Evolutionary conservation across 2,329 filamentous ascomycete species (phyloP), one percentile per base, ranked within the genome.

Genomic region (Sarocladiaceae sp.): DNA sequence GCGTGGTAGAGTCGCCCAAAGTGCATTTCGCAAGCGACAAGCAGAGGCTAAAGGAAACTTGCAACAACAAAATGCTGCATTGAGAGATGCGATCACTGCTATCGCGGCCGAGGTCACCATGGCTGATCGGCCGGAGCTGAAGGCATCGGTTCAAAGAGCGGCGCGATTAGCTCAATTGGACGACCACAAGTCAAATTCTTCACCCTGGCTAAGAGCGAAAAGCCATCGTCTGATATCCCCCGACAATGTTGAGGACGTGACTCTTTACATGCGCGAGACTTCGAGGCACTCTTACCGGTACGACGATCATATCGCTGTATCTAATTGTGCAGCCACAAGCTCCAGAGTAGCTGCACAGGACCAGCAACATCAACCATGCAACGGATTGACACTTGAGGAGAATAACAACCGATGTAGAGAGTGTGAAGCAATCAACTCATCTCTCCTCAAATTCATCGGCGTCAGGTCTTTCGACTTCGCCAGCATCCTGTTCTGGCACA

Each of bases 11-110:
- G 31, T 51, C 13, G 51, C 58, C 3, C 57, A 61, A 33, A 55
- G 56, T 18, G 55, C 53, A 18, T 60, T 59, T 37, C 51, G 58
- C 7, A 56, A 59, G 41, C 49, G 56, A 20, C 56, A 57, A 26
- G 46, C 48, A 9, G 47, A 55, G 19, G 50, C 39, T 6, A 41
- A 48, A 35, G 9, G 15, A 4, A 15, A 19, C 6, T 35, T 35
- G 10, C 33, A 35, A 35, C 9, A 9, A 19, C 33, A 35, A 20
- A 35, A 35, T 15, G 11, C 11, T 35, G 33, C 33, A 15, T 19
- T 35, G 10, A 35, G 16, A 35, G 33, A 35, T 19, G 33, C 33
- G 33, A 35, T 35, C 15, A 19, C 33, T 35, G 33, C 33, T 10
- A 20, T 35, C 18, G 16, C 16, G 10, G 33, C 33, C 16, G 33